A percentile compares a stretch with the other conserved stretches of the same genome.
Evolutionary conservation across 257 asterid genomes (phyloP).

Genomic region (Solanum raphanifolium): DNA sequence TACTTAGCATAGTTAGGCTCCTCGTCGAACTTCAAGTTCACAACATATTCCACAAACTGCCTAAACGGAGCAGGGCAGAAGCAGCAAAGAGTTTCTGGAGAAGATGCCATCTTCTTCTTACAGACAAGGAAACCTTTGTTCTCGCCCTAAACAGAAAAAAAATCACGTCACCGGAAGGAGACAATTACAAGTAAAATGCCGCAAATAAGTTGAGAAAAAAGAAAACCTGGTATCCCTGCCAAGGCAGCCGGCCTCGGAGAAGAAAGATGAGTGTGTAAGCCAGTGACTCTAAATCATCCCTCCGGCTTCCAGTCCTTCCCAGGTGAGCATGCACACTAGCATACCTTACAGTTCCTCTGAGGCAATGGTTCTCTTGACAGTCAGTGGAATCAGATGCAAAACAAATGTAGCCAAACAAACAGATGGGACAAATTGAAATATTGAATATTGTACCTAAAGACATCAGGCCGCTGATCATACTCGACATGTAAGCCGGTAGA

Average conservation of each 20-base stretch:
- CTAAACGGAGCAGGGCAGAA: slow-evolving; percentile 44
- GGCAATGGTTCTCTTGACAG: slow-evolving; percentile 8
- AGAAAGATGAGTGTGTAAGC: slow-evolving; percentile 51
- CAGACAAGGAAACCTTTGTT: slow-evolving; percentile 49
- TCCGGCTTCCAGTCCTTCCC: slow-evolving; percentile 57
- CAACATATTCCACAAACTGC: slow-evolving; percentile 40
- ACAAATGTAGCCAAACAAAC: background rate
- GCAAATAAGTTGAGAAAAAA: background rate
- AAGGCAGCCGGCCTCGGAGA: slow-evolving; percentile 51
- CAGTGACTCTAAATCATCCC: slow-evolving; percentile 61
- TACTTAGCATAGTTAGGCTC: slow-evolving; percentile 50
- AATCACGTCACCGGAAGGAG: background rate
- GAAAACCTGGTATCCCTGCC: slow-evolving; percentile 58
- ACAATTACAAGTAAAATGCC: background rate
- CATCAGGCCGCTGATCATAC: slow-evolving; percentile 71
- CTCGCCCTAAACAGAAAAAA: slow-evolving; percentile 32
- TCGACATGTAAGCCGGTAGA: slow-evolving; percentile 55
- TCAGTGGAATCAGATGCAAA: background rate
- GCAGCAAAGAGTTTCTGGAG: slow-evolving; percentile 48
- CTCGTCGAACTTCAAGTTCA: slow-evolving; percentile 48
- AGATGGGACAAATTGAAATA: background rate
- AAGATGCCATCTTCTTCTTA: slow-evolving; percentile 54
- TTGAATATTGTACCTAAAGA: slow-evolving; percentile 40
- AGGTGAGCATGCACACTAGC: slow-evolving; percentile 63
- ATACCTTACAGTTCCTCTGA: slow-evolving; percentile 55